These are phyloP conservation scores for Ceratopteris richardii DNA, from an alignment of 75 land plant species.

Conservation along the genomic window DNA sequence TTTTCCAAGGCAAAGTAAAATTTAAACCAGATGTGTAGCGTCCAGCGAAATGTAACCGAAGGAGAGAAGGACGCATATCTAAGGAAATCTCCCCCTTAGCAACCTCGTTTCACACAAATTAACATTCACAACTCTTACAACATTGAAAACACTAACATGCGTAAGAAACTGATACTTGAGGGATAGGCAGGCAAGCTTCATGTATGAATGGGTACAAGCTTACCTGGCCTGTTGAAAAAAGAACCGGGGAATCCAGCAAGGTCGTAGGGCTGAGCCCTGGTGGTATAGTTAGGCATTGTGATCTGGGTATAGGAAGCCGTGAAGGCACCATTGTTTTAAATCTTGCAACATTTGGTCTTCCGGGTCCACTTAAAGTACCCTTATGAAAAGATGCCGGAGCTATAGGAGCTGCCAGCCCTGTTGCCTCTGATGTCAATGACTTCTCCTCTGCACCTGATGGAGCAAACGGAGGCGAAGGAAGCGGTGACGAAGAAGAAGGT, in stretches of 20 bases:
- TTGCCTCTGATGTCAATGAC: not conserved
- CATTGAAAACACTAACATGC: too few relatives aligned
- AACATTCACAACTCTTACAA: too few relatives aligned
- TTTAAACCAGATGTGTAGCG: too few relatives aligned
- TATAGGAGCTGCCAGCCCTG: not conserved
- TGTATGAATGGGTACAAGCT: too few relatives aligned
- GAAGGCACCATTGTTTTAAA: slow-evolving; percentile 71
- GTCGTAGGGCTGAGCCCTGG: slow-evolving; percentile 76
- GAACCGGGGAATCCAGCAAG: slow-evolving; percentile 70
- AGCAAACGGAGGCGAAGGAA: not conserved
- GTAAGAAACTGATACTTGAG: too few relatives aligned
- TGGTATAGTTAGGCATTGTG: slow-evolving; percentile 56
- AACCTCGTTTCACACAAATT: too few relatives aligned
- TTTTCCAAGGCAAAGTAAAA: too few relatives aligned
- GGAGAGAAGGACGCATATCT: too few relatives aligned
- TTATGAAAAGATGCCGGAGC: not conserved
- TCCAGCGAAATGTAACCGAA: too few relatives aligned
- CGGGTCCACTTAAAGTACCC: not conserved
- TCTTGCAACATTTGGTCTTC: slow-evolving; percentile 23
- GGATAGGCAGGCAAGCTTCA: too few relatives aligned
- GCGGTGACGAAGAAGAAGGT: too few relatives aligned
- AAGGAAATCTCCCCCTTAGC: too few relatives aligned
- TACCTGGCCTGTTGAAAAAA: slow-evolving; percentile 56
- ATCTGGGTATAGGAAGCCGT: slow-evolving; percentile 61
- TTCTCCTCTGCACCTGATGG: not conserved